These are phyloP conservation scores for Fusarium heterosporum DNA, from an alignment of 2,329 filamentous ascomycete species.

Conservation along the genomic window DNA sequence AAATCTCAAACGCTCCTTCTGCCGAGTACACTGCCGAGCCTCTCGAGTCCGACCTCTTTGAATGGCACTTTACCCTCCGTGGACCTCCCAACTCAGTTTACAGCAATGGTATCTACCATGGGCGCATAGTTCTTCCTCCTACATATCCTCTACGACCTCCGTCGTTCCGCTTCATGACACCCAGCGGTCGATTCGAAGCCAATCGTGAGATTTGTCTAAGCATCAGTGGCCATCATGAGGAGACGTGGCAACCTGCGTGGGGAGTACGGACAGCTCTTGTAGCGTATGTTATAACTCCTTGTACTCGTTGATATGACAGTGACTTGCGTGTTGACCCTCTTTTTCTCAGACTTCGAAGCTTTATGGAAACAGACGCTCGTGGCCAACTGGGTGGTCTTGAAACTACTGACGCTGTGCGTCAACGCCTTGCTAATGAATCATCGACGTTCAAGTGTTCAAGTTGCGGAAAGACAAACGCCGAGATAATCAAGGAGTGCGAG, in stretches of 20 bases:
- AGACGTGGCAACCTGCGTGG: slow-evolving; percentile 99
- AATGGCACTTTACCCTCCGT: slow-evolving; percentile 98
- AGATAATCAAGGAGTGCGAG: slow-evolving; percentile 79
- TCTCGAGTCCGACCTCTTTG: slow-evolving; percentile 90
- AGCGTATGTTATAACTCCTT: slow-evolving; percentile 57
- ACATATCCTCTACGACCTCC: slow-evolving; percentile 93
- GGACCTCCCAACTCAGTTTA: slow-evolving; percentile 87
- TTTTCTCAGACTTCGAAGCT: slow-evolving; percentile 74
- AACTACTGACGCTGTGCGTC: slow-evolving; percentile 73
- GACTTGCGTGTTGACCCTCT: slow-evolving; percentile 7
- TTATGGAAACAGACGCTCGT: slow-evolving; percentile 91
- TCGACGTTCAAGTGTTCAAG: slow-evolving; percentile 73
- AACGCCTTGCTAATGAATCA: slow-evolving; percentile 76
- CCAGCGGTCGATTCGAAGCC: slow-evolving; percentile 91
- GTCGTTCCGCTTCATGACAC: slow-evolving; percentile 94
- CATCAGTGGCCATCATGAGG: slow-evolving; percentile 95
- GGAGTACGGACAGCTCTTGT: slow-evolving; percentile 89
- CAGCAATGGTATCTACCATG: slow-evolving; percentile 88
- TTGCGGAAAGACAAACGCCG: slow-evolving; percentile 78
- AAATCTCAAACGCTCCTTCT: slow-evolving; percentile 83
- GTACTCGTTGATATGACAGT: accelerated
- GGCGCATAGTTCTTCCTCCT: slow-evolving; percentile 89
- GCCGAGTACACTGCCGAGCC: slow-evolving; percentile 88
- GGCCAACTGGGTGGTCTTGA: slow-evolving; percentile 94
- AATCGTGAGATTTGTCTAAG: slow-evolving; percentile 97